A percentile compares a stretch with the other conserved stretches of the same genome.
Conservation (phyloP, 1,139 yeast genomes). For the Diutina siamensis region DNA sequence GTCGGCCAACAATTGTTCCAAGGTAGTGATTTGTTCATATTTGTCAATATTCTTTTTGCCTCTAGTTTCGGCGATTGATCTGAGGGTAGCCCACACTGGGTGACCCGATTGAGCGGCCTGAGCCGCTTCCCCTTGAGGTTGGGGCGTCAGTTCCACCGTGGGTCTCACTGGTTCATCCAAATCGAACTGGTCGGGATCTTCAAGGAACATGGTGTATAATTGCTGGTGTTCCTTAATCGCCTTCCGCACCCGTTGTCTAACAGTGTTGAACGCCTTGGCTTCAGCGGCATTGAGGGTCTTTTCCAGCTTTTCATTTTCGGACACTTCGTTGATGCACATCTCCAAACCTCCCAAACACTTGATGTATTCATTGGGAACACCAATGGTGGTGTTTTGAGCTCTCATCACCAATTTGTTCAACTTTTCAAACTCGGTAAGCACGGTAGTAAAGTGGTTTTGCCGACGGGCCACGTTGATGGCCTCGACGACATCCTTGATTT, state of each 20-base stretch:
- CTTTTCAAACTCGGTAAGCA: slow-evolving; percentile 69
- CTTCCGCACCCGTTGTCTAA: slow-evolving; percentile 83
- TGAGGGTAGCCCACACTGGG: slow-evolving; percentile 61
- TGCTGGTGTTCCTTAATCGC: slow-evolving; percentile 55
- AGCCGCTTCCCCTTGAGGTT: slow-evolving; percentile 7
- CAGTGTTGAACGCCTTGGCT: slow-evolving; percentile 78
- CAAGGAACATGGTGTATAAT: slow-evolving; percentile 48
- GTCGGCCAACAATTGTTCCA: slow-evolving; percentile 51
- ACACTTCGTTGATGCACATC: slow-evolving; percentile 47
- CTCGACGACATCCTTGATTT: slow-evolving; percentile 58
- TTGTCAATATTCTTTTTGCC: slow-evolving; percentile 93
- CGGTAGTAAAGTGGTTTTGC: slow-evolving; percentile 71
- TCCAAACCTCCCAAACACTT: slow-evolving; percentile 64
- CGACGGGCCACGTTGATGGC: slow-evolving; percentile 60
- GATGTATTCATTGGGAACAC: slow-evolving; percentile 62
- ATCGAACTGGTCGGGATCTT: slow-evolving; percentile 66
- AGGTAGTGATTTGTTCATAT: slow-evolving; percentile 58
- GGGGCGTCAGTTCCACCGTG: slow-evolving; percentile 13
- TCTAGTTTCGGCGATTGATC: slow-evolving; percentile 73
- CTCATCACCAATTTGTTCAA: slow-evolving; percentile 55
- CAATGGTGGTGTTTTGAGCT: slow-evolving; percentile 63
- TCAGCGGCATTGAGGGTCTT: slow-evolving; percentile 76
- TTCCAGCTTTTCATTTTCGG: slow-evolving; percentile 40
- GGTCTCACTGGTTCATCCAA: slow-evolving; percentile 27
- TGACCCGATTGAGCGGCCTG: slow-evolving; percentile 8